phyloP scores from a whole-genome alignment of 2,329 filamentous ascomycete species.

The Pseudocercospora musae region DNA sequence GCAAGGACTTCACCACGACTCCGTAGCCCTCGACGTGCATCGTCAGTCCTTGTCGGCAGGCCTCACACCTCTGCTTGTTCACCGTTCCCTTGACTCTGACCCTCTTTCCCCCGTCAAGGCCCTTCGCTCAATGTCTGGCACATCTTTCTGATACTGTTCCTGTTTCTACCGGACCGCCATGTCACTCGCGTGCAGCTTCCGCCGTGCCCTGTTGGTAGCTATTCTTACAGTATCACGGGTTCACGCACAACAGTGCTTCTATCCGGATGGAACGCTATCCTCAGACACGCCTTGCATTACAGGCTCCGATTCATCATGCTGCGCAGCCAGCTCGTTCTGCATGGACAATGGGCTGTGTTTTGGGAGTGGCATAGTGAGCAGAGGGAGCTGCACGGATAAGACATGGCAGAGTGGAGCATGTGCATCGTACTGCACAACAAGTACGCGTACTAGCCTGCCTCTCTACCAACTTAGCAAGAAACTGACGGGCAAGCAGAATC shows the following conservation, averaged over 20 bases:
- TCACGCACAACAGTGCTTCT: constrained; percentile 30
- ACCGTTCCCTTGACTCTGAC: not conserved
- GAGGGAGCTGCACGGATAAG: constrained; percentile 34
- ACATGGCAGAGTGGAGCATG: constrained; percentile 32
- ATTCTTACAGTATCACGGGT: not conserved
- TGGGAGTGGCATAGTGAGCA: constrained; percentile 29
- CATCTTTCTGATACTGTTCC: not conserved
- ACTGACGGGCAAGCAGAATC: constrained; percentile 8
- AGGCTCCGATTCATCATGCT: constrained; percentile 28
- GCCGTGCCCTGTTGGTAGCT: not conserved
- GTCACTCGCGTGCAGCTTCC: not conserved
- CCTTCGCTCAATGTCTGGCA: not conserved
- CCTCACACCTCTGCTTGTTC: not conserved
- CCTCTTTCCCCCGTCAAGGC: not conserved
- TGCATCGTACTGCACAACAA: constrained; percentile 29
- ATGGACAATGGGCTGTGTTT: constrained; percentile 35
- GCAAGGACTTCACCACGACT: constrained; percentile 1
- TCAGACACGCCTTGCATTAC: constrained; percentile 26
- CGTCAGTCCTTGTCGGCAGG: not conserved
- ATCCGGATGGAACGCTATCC: constrained; percentile 28
- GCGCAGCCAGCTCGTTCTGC: constrained; percentile 30
- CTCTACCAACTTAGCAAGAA: not conserved
- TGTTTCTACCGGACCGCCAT: not conserved
- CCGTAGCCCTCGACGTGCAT: not conserved
- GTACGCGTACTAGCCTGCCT: constrained; percentile 24